Base-by-base conservation (phyloP, 164 flowering plant genomes). In the Vitis cinerea region DNA sequence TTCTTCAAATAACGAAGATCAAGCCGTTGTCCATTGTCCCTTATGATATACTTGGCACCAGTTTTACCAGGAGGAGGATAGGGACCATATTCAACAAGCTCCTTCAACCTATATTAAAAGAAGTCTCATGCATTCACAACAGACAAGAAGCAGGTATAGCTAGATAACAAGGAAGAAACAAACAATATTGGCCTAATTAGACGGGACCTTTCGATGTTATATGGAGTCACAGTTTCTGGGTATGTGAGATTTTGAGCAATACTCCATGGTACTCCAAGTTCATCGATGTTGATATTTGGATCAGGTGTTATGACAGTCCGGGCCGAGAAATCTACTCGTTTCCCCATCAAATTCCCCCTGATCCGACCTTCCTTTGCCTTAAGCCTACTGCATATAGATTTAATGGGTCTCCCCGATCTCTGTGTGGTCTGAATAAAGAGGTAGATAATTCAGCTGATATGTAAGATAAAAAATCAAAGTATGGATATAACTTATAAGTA, bases 41-140 rank as follows among this genome's bases (percentile, higher is more conserved):
- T 84, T 65, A 96, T 96, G 63, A 96, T 96, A 72, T 93, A 96
- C 82, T 88, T 96, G 59, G 99, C 99, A 67, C 99, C 99, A 67
- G 99, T 93, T 84, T 96, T 96, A 6, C 99, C 99, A 65, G 97
- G 97, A 59, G 99, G 99, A 47, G 99, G 99, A 88, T 96, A 97
- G 31, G 99, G 98, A 15, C 99, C 99, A 85, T 93, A 78, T 65
- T 96, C 99, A 52, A 96, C 99, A 79, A 96, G 97, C 80, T 96
- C 99, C 83, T 96, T 96, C 86, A 96, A 75, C 84, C 99, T 95
- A 75, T 64, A 58, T 62, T 15, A 49, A 19, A 0, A 37, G 59
- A n/a, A 27, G 30, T 2, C 14, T 0, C 3, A 37, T 23, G 27
- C 27, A 23, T 23, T 23, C 27, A 23, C 27, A 23, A 23, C 0